Base-by-base conservation (phyloP, 129 eudicot genomes). In the Centrapalus pauciflorus region DNA sequence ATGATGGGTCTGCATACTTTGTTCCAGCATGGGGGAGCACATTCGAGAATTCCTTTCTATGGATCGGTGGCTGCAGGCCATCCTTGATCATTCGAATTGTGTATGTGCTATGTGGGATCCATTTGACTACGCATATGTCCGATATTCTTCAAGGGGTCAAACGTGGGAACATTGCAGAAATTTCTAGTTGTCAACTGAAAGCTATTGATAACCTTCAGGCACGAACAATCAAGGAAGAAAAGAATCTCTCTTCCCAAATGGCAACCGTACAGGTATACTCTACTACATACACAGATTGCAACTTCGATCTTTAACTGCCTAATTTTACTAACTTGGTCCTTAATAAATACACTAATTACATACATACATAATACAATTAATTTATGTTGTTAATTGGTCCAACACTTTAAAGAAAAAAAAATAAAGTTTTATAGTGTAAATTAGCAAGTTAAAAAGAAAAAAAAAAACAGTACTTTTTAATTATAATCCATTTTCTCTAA, bases 241-340 rank as follows among this genome's bases (percentile, higher is more conserved):
- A 67, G 4, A 28, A 67, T 35, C 33, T 76, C 32, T 34, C 75
- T 17, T 11, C 20, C 12, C 40, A 51, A 45, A 24, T 67, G 68
- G 80, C 80, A 8, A 67, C 37, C 50, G 23, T 76, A 35, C 80
- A 66, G 66, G 78, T 45, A 27, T 8, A 48, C 3, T 48, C 23
- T 1, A 8, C 20, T 46, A 46, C 4, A 46, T 10, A 12, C 54
- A 46, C 12, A 3, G 3, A n/a, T 12, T 46, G 12, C n/a, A 12
- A 13, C 1, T 12, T 46, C 6, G 20, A 2, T 43, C 50, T 2
- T 43, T 1, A 17, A 2, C 7, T 8, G 14, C 10, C 10, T 6
- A 1, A 43, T 43, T 43, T 43, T 4, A 43, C 2, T 4, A 8
- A n/a, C n/a, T n/a, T n/a, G n/a, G n/a, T n/a, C n/a, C n/a, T n/a